Base-by-base conservation (phyloP, 1,284 basidiomycete genomes). In the Xerocomus minutiporus region DNA sequence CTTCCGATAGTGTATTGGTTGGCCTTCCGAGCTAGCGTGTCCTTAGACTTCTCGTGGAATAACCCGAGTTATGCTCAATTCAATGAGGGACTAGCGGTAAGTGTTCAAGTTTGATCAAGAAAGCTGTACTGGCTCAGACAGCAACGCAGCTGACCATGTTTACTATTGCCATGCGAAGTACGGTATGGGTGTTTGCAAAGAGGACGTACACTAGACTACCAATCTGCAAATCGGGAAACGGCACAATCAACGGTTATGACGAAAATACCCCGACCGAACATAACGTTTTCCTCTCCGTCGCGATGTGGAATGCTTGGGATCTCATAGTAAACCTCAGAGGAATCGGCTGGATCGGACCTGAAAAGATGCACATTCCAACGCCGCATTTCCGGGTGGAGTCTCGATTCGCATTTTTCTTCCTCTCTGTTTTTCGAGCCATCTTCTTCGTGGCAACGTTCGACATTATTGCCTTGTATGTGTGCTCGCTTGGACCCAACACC, bases 271-370 rank as follows among this genome's bases (percentile, higher is more conserved):
- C 44, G 8, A 34, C 8, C 8, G 23, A 54, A 8, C 31, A 28
- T 13, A 12, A 12, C 4, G 25, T 52, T 20, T 28, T 48, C 7
- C 5, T 67, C 31, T 26, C 36, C 11, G 44, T 51, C 17, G 60
- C 57, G 1, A 50, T 65, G 42, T 69, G 61, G 64, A 61, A 67
- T 25, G 66, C 67, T 8, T 67, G 45, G 34, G 64, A 71, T 46
- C 58, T 67, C n/a, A 36, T 51, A 1, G 23, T 26, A 4, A 70
- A 67, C 42, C 31, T 67, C 26, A 59, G 66, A 20, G 57, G 63
- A 9, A 49, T 67, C 11, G 69, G 69, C 26, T 71, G 66, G 66
- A 51, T 52, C 4, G 57, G 54, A 15, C 47, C 53, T 13, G 49
- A 36, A 32, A 54, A 49, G 41, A 39, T 41, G 15, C 45, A 46